A percentile compares a stretch with the other conserved stretches of the same genome.
phyloP scores from a whole-genome alignment of 2,329 filamentous ascomycete species.

The Coniochaeta ligniaria region DNA sequence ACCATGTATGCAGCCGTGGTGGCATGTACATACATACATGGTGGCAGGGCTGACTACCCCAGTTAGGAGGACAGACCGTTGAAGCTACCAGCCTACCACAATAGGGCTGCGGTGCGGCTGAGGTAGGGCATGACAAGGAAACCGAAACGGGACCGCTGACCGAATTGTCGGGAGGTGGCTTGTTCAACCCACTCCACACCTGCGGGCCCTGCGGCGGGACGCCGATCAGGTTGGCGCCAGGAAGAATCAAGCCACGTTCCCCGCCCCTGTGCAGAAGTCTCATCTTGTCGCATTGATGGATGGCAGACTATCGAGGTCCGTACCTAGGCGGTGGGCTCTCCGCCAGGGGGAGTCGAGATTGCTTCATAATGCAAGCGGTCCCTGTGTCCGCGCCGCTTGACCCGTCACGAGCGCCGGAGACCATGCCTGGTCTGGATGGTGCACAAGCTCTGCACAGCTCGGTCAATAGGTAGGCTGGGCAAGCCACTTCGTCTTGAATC shows the following conservation, averaged over 20 bases:
- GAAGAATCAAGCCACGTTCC: background rate
- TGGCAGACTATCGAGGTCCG: background rate
- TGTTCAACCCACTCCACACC: background rate
- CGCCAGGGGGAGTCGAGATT: background rate
- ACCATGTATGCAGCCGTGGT: no score
- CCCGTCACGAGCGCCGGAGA: background rate
- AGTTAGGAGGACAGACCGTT: background rate
- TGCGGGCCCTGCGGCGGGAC: background rate
- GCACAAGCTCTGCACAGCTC: background rate
- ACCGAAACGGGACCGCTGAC: constrained; percentile 1
- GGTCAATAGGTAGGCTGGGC: background rate
- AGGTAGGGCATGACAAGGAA: background rate
- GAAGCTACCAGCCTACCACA: background rate
- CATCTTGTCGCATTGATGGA: constrained; percentile 1
- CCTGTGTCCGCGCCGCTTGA: background rate
- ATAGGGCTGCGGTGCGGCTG: background rate
- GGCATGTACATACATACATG: no score
- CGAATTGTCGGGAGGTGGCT: constrained; percentile 5
- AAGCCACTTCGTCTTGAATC: background rate
- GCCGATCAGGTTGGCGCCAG: background rate
- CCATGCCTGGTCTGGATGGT: background rate
- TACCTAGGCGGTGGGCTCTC: background rate
- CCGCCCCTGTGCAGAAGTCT: background rate
- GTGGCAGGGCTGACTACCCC: no score
- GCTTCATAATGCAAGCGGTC: background rate